Evolutionary conservation across 371 early-diverging fungal genomes (phyloP).

Genomic region (Rhizopus sp.): DNA sequence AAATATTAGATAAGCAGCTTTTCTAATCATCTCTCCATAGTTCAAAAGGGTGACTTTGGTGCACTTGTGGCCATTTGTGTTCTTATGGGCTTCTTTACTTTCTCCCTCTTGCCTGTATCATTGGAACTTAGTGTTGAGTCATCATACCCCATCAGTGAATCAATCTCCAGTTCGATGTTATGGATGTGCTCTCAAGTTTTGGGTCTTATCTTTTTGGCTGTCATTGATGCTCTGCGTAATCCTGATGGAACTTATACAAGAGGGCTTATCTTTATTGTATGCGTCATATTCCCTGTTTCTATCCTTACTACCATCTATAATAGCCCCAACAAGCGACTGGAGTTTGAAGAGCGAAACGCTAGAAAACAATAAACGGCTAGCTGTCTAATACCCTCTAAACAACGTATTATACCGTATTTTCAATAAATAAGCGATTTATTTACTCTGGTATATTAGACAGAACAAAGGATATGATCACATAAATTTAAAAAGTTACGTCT

Average conservation of each 20-base stretch:
- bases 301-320: constrained; percentile 30
- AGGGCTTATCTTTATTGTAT: constrained; percentile 35
- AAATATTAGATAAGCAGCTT: too few species aligned
- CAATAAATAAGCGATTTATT: not conserved
- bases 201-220: constrained; percentile 33
- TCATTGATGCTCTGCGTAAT: constrained; percentile 42
- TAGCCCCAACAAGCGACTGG: constrained; percentile 41
- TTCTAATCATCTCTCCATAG: constrained; percentile 13
- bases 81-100: constrained; percentile 42
- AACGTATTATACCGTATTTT: not conserved
- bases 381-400: not conserved
- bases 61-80: constrained; percentile 32
- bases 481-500: constrained; percentile 37
- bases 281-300: constrained; percentile 37
- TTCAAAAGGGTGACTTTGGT: constrained; percentile 30
- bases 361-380: constrained; percentile 1
- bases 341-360: constrained; percentile 29
- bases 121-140: constrained; percentile 50
- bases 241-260: constrained; percentile 33
- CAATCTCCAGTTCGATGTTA: constrained; percentile 44
- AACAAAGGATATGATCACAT: constrained; percentile 25
- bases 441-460: constrained; percentile 2
- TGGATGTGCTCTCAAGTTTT: constrained; percentile 46
- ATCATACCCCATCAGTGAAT: constrained; percentile 46
- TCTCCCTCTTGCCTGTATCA: constrained; percentile 44